Evolutionary conservation across 352 stramenopile genomes (phyloP).

Genomic region (Plasmopara muralis): DNA sequence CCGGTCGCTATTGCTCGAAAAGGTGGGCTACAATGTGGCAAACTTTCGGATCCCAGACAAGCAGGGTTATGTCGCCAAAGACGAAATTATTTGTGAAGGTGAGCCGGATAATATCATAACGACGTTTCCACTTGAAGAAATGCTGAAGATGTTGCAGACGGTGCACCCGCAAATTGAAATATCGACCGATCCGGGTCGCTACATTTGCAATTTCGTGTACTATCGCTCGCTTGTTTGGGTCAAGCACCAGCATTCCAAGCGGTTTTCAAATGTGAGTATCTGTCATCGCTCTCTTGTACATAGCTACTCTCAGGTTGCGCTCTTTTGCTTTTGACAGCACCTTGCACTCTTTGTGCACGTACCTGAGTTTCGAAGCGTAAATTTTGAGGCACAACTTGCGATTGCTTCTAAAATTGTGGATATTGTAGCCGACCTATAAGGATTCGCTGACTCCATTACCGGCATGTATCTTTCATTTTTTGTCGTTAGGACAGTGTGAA

Average conservation of each 20-base stretch:
- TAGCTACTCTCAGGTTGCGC: neutral
- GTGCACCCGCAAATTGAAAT: constrained; percentile 33
- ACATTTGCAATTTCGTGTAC: constrained; percentile 87
- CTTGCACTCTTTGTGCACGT: constrained; percentile 74
- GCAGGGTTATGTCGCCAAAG: constrained; percentile 51
- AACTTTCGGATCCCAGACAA: constrained; percentile 80
- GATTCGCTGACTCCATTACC: too few relatives aligned
- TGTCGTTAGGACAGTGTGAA: too few relatives aligned
- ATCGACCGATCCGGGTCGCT: constrained; percentile 69
- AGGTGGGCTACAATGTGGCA: constrained; percentile 70
- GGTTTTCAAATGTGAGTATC: constrained; percentile 24
- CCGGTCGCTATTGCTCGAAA: constrained; percentile 49
- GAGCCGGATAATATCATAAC: constrained; percentile 45
- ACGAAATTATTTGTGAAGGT: constrained; percentile 42
- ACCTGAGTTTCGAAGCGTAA: constrained; percentile 50
- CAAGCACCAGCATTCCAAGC: constrained; percentile 33
- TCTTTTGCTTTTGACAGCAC: constrained; percentile 27
- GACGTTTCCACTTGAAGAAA: constrained; percentile 45
- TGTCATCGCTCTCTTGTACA: neutral
- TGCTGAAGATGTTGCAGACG: constrained; percentile 33
- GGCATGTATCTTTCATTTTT: too few relatives aligned
- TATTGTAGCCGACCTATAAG: constrained; percentile 24
- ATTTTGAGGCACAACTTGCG: constrained; percentile 51
- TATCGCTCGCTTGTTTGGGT: constrained; percentile 68
- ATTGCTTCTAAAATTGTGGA: constrained; percentile 58